phyloP scores from a whole-genome alignment of 805 yeast species.

The fission yeast (Schizosaccharomyces pombe) region DNA sequence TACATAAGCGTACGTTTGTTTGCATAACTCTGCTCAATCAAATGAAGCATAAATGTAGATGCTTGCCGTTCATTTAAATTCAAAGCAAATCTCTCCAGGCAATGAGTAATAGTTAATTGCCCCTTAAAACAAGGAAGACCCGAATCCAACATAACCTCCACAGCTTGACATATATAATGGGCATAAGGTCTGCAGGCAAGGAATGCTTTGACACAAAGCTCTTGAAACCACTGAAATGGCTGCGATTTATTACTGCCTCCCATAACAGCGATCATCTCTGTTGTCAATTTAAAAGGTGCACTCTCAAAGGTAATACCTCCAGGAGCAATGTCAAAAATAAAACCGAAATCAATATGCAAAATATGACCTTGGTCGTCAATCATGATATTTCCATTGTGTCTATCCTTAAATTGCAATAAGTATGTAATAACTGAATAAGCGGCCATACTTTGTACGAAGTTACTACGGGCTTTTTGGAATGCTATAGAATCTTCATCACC shows the following conservation, averaged over 20 bases:
- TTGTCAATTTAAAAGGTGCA: slow-evolving; percentile 91
- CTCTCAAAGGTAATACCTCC: slow-evolving; percentile 96
- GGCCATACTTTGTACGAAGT: slow-evolving; percentile 80
- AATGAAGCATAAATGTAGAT: slow-evolving; percentile 44
- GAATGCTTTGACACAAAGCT: slow-evolving; percentile 77
- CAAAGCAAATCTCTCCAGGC: slow-evolving; percentile 60
- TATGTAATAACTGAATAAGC: slow-evolving; percentile 81
- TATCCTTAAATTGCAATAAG: slow-evolving; percentile 73
- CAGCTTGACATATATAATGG: slow-evolving; percentile 65
- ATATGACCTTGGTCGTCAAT: slow-evolving; percentile 86
- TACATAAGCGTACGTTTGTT: slow-evolving; percentile 80
- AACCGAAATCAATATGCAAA: slow-evolving; percentile 91
- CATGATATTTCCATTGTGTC: slow-evolving; percentile 96
- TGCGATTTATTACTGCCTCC: slow-evolving; percentile 77
- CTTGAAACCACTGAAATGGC: slow-evolving; percentile 84
- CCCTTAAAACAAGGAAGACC: slow-evolving; percentile 93
- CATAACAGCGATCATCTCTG: slow-evolving; percentile 87
- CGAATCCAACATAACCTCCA: slow-evolving; percentile 77
- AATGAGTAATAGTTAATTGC: slow-evolving; percentile 48
- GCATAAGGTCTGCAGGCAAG: slow-evolving; percentile 71
- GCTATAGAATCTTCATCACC: slow-evolving; percentile 84
- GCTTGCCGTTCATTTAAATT: slow-evolving; percentile 67
- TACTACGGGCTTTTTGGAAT: slow-evolving; percentile 76
- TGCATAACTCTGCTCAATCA: slow-evolving; percentile 64
- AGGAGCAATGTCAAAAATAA: slow-evolving; percentile 94